Conservation (phyloP, 1,284 basidiomycete species). For the Sporisorium scitamineum region DNA sequence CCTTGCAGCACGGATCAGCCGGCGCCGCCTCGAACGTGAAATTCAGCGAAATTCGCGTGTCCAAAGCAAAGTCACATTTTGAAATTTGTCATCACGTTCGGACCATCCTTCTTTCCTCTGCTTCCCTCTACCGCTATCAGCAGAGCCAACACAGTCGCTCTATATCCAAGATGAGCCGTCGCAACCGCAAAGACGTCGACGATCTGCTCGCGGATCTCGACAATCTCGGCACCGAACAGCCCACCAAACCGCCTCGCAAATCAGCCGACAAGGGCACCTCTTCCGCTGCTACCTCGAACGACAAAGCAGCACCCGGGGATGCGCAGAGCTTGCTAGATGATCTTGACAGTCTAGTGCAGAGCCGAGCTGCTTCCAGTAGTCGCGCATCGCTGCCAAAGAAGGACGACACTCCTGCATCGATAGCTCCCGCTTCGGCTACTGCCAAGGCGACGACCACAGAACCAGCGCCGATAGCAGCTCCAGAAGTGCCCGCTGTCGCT, state of each 20-base stretch:
- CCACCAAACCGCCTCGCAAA: slow-evolving; percentile 26
- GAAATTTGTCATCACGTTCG: slow-evolving; percentile 8
- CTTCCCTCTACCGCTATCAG: too few species aligned
- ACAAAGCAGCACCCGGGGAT: slow-evolving; percentile 41
- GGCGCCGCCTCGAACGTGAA: background rate
- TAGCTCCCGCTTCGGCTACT: background rate
- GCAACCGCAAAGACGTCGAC: slow-evolving; percentile 62
- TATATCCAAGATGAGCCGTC: slow-evolving; percentile 41
- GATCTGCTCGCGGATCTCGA: slow-evolving; percentile 66
- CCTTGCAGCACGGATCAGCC: slow-evolving; percentile 12
- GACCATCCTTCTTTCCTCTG: slow-evolving; percentile 15
- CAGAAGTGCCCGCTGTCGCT: background rate
- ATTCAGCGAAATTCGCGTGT: background rate
- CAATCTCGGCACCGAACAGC: slow-evolving; percentile 52
- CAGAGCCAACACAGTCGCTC: too few species aligned
- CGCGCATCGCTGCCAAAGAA: slow-evolving; percentile 38
- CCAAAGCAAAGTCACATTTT: background rate
- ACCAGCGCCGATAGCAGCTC: background rate
- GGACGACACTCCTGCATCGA: slow-evolving; percentile 13
- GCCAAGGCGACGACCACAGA: slow-evolving; percentile 4
- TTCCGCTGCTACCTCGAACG: slow-evolving; percentile 12
- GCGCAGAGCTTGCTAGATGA: slow-evolving; percentile 68
- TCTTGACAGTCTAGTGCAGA: slow-evolving; percentile 66
- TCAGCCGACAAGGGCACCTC: slow-evolving; percentile 28
- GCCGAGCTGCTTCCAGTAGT: slow-evolving; percentile 45